Evolutionary conservation across 2,329 filamentous ascomycete species (phyloP).

Genomic region (Fusarium metavorans): DNA sequence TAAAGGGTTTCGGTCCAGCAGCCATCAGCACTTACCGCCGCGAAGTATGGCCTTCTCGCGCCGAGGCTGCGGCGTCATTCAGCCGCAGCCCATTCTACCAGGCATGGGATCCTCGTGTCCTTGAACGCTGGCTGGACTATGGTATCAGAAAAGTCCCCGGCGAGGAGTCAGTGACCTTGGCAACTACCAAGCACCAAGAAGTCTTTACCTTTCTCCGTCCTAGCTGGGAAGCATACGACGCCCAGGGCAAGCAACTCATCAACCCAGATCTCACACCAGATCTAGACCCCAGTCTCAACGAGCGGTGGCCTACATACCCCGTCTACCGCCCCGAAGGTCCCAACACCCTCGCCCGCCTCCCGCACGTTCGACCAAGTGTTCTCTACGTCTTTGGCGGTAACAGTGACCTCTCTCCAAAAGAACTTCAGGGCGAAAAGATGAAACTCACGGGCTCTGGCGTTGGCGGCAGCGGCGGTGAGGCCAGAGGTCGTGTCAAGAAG

Average conservation of each 20-base stretch:
- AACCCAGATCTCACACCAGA: slow-evolving; percentile 59
- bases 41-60: slow-evolving; percentile 84
- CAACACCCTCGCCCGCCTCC: slow-evolving; percentile 67
- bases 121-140: slow-evolving; percentile 71
- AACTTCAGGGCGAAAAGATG: slow-evolving; percentile 69
- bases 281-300: slow-evolving; percentile 55
- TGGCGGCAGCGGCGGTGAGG: slow-evolving; percentile 74
- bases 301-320: slow-evolving; percentile 56
- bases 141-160: slow-evolving; percentile 76
- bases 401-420: slow-evolving; percentile 67
- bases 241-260: slow-evolving; percentile 53
- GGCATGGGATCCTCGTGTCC: slow-evolving; percentile 83
- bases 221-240: slow-evolving; percentile 60
- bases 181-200: slow-evolving; percentile 84
- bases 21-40: slow-evolving; percentile 77
- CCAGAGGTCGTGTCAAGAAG: slow-evolving; percentile 75
- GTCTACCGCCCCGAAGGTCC: slow-evolving; percentile 77
- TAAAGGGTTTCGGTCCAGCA: slow-evolving; percentile 56
- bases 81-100: slow-evolving; percentile 77
- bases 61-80: slow-evolving; percentile 76
- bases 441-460: slow-evolving; percentile 71
- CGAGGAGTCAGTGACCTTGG: slow-evolving; percentile 72
- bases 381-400: slow-evolving; percentile 76
- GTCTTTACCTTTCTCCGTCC: slow-evolving; percentile 81
- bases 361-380: slow-evolving; percentile 71